Percentiles rank a stretch among this genome's conserved stretches.
Conservation (phyloP, 2,329 filamentous ascomycete genomes). For the Monosporascus sp. region DNA sequence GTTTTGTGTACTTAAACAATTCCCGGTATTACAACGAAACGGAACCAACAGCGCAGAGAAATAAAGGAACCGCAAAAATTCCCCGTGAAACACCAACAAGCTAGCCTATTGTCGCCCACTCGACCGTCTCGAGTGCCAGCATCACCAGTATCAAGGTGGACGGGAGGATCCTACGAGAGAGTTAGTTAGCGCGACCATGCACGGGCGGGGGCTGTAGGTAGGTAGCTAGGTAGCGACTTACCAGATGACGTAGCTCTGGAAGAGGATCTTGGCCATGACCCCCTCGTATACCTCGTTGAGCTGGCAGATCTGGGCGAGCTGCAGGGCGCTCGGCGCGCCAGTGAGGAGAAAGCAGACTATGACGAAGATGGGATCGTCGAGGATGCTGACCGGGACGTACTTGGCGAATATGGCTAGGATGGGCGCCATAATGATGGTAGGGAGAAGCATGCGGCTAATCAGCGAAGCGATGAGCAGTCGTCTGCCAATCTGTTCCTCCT, state of each 20-base stretch:
- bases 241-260: constrained; percentile 97
- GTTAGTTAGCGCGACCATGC: constrained; percentile 19
- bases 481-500: constrained; percentile 63
- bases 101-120: constrained; percentile 58
- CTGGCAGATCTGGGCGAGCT: constrained; percentile 97
- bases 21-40: too few relatives aligned
- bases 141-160: constrained; percentile 88
- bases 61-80: not conserved
- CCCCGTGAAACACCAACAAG: too few relatives aligned
- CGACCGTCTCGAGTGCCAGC: constrained; percentile 84
- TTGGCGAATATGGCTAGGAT: constrained; percentile 83
- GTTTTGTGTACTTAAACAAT: too few relatives aligned
- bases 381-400: constrained; percentile 84
- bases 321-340: constrained; percentile 86
- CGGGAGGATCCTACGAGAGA: constrained; percentile 68
- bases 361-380: constrained; percentile 96
- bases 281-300: constrained; percentile 95
- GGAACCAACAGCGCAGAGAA: not conserved
- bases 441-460: constrained; percentile 85
- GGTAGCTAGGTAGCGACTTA: constrained; percentile 37
- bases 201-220: too few relatives aligned
- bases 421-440: constrained; percentile 87
- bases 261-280: constrained; percentile 86
- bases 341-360: constrained; percentile 96
- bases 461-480: constrained; percentile 83